Conservation (phyloP, 495 filamentous ascomycete genomes). For the Hypoxylon crocopeplum region DNA sequence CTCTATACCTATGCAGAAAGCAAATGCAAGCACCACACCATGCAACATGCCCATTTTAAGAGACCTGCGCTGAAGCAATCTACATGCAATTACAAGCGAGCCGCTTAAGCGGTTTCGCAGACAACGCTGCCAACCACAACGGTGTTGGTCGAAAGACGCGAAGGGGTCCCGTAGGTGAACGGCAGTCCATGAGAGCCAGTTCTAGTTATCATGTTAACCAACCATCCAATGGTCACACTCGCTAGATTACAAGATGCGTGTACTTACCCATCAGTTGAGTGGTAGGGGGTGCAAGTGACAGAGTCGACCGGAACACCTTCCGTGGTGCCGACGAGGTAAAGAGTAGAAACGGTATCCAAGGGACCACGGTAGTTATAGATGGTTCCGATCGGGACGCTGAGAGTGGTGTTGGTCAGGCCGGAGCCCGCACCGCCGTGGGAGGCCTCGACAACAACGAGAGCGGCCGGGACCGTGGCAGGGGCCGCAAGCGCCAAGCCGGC, state of each 20-base stretch:
- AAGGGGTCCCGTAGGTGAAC: conserved; percentile 11
- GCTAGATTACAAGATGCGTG: neutral
- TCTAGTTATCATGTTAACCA: neutral
- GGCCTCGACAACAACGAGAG: conserved; percentile 19
- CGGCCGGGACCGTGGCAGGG: neutral
- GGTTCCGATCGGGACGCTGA: neutral
- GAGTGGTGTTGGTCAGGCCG: conserved; percentile 19
- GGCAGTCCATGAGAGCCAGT: conserved; percentile 2
- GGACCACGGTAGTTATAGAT: neutral
- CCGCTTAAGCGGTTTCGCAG: conserved; percentile 10
- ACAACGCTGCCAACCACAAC: conserved; percentile 29
- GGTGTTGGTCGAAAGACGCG: conserved; percentile 31
- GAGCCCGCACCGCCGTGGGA: conserved; percentile 26
- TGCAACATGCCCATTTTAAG: neutral
- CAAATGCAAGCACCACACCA: no score
- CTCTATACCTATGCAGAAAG: neutral
- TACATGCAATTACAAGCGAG: neutral
- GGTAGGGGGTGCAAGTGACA: conserved; percentile 22
- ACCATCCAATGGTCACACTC: neutral
- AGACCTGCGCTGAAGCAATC: neutral
- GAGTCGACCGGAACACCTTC: neutral
- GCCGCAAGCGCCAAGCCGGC: conserved; percentile 13
- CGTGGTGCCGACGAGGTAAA: conserved; percentile 21
- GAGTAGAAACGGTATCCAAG: conserved; percentile 22
- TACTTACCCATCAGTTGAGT: conserved; percentile 8